These are phyloP conservation scores for Fragosphaeria purpurea DNA, from an alignment of 2,329 filamentous ascomycete species.

Conservation along the genomic window DNA sequence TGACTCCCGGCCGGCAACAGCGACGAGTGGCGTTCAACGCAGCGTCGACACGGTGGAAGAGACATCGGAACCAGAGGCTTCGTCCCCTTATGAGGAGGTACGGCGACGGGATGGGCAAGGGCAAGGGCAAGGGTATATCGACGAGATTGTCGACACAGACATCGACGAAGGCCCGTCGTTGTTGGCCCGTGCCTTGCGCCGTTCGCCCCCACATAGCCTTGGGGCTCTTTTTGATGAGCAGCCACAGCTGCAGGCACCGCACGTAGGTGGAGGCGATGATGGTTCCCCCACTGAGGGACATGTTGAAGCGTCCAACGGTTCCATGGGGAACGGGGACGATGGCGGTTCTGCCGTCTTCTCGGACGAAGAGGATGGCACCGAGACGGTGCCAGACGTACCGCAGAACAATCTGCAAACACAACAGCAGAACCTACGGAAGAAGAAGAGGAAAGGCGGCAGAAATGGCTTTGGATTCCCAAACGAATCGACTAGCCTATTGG, in stretches of 20 bases:
- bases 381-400: neutral
- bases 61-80: conserved; percentile 22
- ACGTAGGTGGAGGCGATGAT: neutral
- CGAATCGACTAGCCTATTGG: conserved; percentile 41
- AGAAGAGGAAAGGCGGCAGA: too few species aligned
- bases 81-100: conserved; percentile 1
- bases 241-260: conserved; percentile 4
- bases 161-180: conserved; percentile 10
- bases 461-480: too few species aligned
- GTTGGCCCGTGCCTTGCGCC: conserved; percentile 9
- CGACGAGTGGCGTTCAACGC: conserved; percentile 12
- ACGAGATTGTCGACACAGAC: neutral
- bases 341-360: conserved; percentile 6
- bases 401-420: neutral
- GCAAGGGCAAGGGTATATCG: neutral
- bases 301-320: too few species aligned
- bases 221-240: conserved; percentile 38
- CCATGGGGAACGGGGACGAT: neutral
- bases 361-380: conserved; percentile 4
- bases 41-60: conserved; percentile 48
- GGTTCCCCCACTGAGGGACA: too few species aligned
- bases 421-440: neutral
- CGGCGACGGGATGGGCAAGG: neutral
- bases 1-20: neutral
- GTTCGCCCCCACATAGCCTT: conserved; percentile 22